Conservation (phyloP, 345 rosid species). For the Camelina laxa region DNA sequence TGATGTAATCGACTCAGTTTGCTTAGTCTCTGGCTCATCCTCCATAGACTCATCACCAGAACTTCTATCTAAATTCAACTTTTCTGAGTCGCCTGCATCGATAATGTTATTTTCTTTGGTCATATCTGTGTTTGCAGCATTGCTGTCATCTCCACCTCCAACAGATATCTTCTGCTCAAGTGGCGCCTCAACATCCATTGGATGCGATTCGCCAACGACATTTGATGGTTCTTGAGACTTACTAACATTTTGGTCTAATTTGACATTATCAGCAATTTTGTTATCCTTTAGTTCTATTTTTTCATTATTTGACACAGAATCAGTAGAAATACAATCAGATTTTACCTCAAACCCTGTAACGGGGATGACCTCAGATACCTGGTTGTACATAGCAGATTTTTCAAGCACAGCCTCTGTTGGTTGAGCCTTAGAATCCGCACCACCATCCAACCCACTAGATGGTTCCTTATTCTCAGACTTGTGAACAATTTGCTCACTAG, state of each 20-base stretch:
- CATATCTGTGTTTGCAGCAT: conserved; percentile 69
- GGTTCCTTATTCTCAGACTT: conserved; percentile 48
- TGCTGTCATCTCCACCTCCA: conserved; percentile 65
- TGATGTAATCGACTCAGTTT: conserved; percentile 64
- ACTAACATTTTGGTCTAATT: conserved; percentile 91
- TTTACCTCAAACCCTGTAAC: conserved; percentile 95
- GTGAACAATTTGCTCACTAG: conserved; percentile 36
- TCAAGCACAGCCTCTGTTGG: conserved; percentile 57
- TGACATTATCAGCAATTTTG: conserved; percentile 92
- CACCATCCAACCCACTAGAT: conserved; percentile 47
- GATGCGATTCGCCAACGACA: conserved; percentile 79
- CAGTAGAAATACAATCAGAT: conserved; percentile 98
- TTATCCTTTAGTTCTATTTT: conserved; percentile 96
- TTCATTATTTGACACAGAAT: conserved; percentile 97
- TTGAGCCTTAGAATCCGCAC: conserved; percentile 46
- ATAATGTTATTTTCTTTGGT: conserved; percentile 63
- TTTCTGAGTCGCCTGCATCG: conserved; percentile 80
- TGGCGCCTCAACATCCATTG: conserved; percentile 89
- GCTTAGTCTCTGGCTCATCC: conserved; percentile 82
- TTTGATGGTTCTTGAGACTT: conserved; percentile 80
- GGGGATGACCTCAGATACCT: conserved; percentile 99
- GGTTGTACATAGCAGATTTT: conserved; percentile 68
- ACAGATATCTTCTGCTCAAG: conserved; percentile 65
- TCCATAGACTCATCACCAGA: conserved; percentile 99
- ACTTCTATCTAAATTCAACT: conserved; percentile 91